Base-by-base conservation (phyloP, 2,329 filamentous ascomycete species). In the Elsinoe ampelina region DNA sequence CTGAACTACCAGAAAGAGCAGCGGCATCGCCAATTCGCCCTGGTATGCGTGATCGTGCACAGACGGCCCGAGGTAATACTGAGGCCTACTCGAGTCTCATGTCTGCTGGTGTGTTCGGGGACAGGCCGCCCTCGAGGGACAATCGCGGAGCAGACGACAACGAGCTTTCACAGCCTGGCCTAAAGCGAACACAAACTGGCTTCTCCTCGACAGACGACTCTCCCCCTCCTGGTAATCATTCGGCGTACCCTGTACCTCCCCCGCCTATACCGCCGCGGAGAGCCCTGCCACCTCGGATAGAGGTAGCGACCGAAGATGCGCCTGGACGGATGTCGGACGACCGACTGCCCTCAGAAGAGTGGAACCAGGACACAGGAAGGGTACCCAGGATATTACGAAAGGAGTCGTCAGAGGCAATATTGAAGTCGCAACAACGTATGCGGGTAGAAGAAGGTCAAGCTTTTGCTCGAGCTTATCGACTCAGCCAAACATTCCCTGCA, bases 371-470 rank as follows among this genome's bases (percentile, higher is more conserved):
- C 19, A 12, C 11, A 19, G 22, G 36, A 4, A 41, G 54, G 3
- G 30, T 38, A 38, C 54, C 54, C 2, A 42, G 42, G 17, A 48
- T 48, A 20, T 30, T 56, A 7, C 39, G 42, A 7, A 47, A 56
- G 15, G 54, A 36, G 17, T 56, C 54, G 20, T 42, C 39, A n/a
- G 54, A 56, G 12, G 22, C 54, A 11, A 56, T 56, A 3, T 11
- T 47, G 42, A 48, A 30, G 5, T 65, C 77, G 7, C 77, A 75
- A 57, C 75, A 75, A 26, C 74, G 71, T 62, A 80, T 80, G 77
- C 70, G 76, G 57, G 71, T 71, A 7, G 77, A 80, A 58, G 77
- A 80, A 67, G 77, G 74, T 5, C 68, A 68, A 56, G 76, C 75
- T 8, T 65, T 80, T 54, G 76, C 79, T 48, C 69, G 75, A 48